These are phyloP conservation scores for Alternaria brassicicola DNA, from an alignment of 2,329 filamentous ascomycete species.

Conservation along the genomic window DNA sequence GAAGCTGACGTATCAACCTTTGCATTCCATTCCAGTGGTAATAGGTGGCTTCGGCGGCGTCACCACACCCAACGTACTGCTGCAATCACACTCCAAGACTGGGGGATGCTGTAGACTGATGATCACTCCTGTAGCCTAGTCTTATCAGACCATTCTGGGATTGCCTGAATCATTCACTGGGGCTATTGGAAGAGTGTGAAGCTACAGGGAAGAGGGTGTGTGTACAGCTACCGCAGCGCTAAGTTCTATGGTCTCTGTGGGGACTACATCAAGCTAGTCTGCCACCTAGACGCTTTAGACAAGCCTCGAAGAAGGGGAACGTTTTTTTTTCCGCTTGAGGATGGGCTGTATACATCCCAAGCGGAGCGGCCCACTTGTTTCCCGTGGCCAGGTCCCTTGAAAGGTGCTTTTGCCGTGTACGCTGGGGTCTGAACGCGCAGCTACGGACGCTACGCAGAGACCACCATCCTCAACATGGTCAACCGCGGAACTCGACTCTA, in stretches of 20 bases:
- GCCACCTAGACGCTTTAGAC: constrained; percentile 11
- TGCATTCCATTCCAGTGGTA: neutral
- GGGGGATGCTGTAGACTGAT: neutral
- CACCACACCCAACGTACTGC: neutral
- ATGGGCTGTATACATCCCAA: neutral
- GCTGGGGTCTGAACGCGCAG: neutral
- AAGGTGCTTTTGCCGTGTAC: constrained; percentile 4
- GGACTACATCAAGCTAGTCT: constrained; percentile 12
- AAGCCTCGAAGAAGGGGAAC: constrained; percentile 16
- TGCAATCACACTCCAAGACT: neutral
- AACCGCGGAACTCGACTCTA: neutral
- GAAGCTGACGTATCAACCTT: neutral
- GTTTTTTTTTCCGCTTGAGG: neutral
- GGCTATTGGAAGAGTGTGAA: neutral
- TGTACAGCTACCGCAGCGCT: constrained; percentile 3
- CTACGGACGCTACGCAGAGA: constrained; percentile 3
- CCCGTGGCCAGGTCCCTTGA: neutral
- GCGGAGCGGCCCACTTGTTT: constrained; percentile 3
- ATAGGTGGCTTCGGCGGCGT: constrained; percentile 1
- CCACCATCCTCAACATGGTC: neutral
- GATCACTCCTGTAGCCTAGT: neutral
- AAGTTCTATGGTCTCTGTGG: neutral
- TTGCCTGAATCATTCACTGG: neutral
- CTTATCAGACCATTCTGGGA: neutral
- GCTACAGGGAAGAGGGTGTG: neutral